These are phyloP conservation scores for Lachnellula subtilissima DNA, from an alignment of 2,329 filamentous ascomycete species.

Conservation along the genomic window DNA sequence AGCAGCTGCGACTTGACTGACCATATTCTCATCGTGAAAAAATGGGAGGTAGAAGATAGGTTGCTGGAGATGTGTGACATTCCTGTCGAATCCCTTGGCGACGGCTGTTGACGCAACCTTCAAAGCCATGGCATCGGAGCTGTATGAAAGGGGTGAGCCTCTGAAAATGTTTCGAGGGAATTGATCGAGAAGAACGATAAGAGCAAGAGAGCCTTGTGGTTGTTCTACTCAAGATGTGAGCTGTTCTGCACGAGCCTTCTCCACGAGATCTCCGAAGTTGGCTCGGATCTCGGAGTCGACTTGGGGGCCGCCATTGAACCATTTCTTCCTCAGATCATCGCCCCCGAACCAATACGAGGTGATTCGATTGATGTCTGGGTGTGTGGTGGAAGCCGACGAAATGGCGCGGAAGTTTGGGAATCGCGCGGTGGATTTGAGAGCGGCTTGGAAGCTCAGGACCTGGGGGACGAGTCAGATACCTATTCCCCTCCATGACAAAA, in stretches of 20 bases:
- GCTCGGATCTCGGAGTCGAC: constrained; percentile 3
- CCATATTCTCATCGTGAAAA: constrained; percentile 1
- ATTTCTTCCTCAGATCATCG: constrained; percentile 9
- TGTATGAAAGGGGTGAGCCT: constrained; percentile 26
- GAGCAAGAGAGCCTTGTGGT: constrained; percentile 27
- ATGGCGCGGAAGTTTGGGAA: constrained; percentile 9
- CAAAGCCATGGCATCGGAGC: constrained; percentile 2
- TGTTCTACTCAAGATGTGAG: constrained; percentile 1
- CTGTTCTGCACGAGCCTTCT: not conserved
- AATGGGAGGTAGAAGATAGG: not conserved
- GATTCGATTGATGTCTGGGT: constrained; percentile 15
- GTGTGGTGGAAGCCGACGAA: constrained; percentile 10
- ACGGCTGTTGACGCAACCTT: not conserved
- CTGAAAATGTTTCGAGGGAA: constrained; percentile 35
- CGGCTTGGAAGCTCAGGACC: constrained; percentile 14
- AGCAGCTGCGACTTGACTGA: not conserved
- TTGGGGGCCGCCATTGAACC: constrained; percentile 11
- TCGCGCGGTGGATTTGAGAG: constrained; percentile 11
- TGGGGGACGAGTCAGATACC: not conserved
- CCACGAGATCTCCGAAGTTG: constrained; percentile 2
- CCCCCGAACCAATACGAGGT: constrained; percentile 17
- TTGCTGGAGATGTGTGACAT: not conserved
- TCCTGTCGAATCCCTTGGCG: constrained; percentile 1
- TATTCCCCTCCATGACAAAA: not conserved
- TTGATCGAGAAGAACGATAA: constrained; percentile 34